phyloP scores from a whole-genome alignment of 2,329 filamentous ascomycete genomes.

The Pseudonectria buxi region DNA sequence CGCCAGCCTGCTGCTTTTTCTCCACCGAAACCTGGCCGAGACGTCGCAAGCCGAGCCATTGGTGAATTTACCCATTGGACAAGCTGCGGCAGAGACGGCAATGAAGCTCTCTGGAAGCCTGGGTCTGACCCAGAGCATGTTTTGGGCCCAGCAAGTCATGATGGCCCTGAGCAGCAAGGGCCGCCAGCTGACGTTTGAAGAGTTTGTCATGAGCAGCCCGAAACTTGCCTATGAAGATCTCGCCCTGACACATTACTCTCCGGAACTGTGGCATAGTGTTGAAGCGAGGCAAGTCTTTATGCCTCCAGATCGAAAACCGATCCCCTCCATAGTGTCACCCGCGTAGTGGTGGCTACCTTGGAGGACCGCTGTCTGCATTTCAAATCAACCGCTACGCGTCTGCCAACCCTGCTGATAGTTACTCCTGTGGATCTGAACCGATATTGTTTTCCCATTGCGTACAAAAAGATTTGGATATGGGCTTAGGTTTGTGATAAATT shows the following conservation, averaged over 20 bases:
- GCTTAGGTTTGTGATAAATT: too few species aligned
- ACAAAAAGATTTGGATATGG: too few species aligned
- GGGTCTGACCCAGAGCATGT: conserved; percentile 19
- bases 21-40: conserved; percentile 3
- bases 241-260: conserved; percentile 22
- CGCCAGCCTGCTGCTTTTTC: conserved; percentile 10
- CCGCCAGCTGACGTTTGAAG: conserved; percentile 7
- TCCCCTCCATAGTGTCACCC: conserved; percentile 13
- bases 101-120: conserved; percentile 11
- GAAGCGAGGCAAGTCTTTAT: conserved; percentile 18
- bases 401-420: too few species aligned
- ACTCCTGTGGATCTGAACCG: too few species aligned
- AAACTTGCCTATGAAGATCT: conserved; percentile 22
- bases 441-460: too few species aligned
- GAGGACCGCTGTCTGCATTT: neutral
- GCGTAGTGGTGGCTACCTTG: neutral
- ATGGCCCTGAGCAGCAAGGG: conserved; percentile 5
- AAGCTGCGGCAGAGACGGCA: conserved; percentile 5
- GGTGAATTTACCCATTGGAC: conserved; percentile 1
- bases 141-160: conserved; percentile 23
- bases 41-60: neutral
- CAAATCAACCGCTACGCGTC: too few species aligned
- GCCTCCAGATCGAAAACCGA: conserved; percentile 15
- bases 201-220: conserved; percentile 13
- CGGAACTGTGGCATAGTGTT: conserved; percentile 19